Percentiles rank a stretch among this genome's conserved stretches.
Conservation (phyloP, 2,329 filamentous ascomycete genomes). For the Rhytidhysteron rufulum region DNA sequence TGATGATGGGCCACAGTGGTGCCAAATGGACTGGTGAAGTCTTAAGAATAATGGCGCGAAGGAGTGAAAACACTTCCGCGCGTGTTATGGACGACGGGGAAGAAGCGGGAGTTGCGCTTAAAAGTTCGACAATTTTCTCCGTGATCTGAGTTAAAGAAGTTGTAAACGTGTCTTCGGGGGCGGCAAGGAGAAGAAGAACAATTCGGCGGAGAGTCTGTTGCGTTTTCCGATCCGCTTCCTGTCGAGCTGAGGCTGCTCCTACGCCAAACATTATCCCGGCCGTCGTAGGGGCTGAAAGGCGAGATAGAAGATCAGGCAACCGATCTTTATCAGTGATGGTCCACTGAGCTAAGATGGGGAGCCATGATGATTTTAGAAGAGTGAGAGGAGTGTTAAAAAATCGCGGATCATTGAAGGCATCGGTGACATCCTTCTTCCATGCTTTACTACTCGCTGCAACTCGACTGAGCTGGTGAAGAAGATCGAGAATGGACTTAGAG, state of each 20-base stretch:
- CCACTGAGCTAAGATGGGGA: slow-evolving; percentile 82
- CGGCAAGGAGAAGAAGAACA: slow-evolving; percentile 73
- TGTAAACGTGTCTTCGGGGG: slow-evolving; percentile 74
- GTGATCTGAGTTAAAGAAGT: slow-evolving; percentile 68
- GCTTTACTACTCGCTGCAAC: slow-evolving; percentile 77
- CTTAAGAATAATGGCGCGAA: slow-evolving; percentile 76
- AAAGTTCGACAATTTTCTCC: slow-evolving; percentile 81
- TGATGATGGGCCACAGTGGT: slow-evolving; percentile 85
- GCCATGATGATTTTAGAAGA: slow-evolving; percentile 71
- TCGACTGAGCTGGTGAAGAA: slow-evolving; percentile 73
- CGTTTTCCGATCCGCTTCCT: slow-evolving; percentile 92
- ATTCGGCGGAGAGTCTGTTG: slow-evolving; percentile 85
- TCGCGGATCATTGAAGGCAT: slow-evolving; percentile 84
- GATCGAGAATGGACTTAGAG: slow-evolving; percentile 63
- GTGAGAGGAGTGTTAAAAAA: slow-evolving; percentile 72
- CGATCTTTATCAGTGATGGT: slow-evolving; percentile 81
- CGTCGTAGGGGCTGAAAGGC: slow-evolving; percentile 79
- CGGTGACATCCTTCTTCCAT: slow-evolving; percentile 89
- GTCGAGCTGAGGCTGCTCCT: slow-evolving; percentile 83
- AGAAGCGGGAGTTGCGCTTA: slow-evolving; percentile 77
- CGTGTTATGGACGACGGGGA: slow-evolving; percentile 88
- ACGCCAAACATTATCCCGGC: slow-evolving; percentile 99
- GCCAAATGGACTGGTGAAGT: slow-evolving; percentile 77
- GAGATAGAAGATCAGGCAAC: slow-evolving; percentile 73
- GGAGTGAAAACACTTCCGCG: slow-evolving; percentile 83